Base-by-base conservation (phyloP, 164 flowering plant species). In the Nymphaea thermarum region DNA sequence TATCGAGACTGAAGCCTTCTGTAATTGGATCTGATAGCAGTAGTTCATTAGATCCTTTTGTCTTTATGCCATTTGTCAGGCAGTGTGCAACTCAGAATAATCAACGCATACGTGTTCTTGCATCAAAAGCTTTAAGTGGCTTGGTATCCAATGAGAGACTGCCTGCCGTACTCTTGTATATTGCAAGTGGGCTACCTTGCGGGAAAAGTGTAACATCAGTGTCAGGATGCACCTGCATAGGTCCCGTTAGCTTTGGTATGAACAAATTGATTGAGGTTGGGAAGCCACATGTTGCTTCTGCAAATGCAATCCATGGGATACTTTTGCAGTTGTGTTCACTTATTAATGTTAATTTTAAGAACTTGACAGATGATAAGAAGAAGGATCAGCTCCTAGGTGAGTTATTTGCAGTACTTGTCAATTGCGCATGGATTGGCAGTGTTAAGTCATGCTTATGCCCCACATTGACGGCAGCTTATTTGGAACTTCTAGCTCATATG, bases 1-100 rank as follows among this genome's bases (percentile, higher is more conserved):
- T 95, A 73, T 95, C 96, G n/a, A 83, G 98, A 77, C 97, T 95
- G 65, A 95, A 90, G 85, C 97, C 99, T 65, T 92, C 99, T 63
- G 65, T 88, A 43, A 77, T 86, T 43, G 78, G 87, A 67, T 78
- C 87, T 80, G 98, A 88, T 77, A 76, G 79, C 43, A 92, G 88
- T 65, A 97, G 90, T 78, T 69, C 77, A 62, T 78, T 95, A 70
- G 99, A 95, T 70, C 99, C 99, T 36, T 92, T 87, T 70, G 67
- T 87, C 7, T 86, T 87, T 70, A 84, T 86, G 91, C 97, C 94
- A 65, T 89, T 88, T 75, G 85, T 95, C 67, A 82, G 82, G 72
- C 85, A 75, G 71, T 95, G 99, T 72, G 86, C 99, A 11, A 83
- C 85, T 60, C 98, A 95, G 79, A 88, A 86, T 74, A 90, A 90